Conservation (phyloP, 2,329 filamentous ascomycete genomes). For the Orbilia blumenaviensis region DNA sequence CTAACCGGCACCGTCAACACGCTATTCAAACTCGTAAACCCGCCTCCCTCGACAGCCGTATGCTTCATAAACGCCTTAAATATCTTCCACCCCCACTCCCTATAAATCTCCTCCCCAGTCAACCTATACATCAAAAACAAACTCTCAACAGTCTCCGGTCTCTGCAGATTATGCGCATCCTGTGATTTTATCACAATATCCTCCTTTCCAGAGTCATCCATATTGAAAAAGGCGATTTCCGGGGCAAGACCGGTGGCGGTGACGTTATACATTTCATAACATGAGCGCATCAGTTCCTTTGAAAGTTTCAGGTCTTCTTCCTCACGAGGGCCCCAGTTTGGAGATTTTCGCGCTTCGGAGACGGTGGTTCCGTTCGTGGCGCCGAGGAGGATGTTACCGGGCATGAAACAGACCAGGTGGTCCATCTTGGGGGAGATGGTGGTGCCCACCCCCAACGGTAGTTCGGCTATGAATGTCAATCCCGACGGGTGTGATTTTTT, state of each 20-base stretch:
- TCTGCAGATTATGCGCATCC: conserved; percentile 92
- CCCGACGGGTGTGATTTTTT: conserved; percentile 83
- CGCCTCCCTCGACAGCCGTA: conserved; percentile 76
- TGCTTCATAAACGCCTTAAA: conserved; percentile 90
- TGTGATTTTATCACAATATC: conserved; percentile 82
- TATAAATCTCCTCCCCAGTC: conserved; percentile 85
- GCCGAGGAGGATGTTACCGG: conserved; percentile 89
- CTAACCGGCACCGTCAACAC: conserved; percentile 76
- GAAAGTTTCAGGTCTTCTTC: conserved; percentile 89
- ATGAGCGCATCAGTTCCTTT: conserved; percentile 91
- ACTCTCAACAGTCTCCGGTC: conserved; percentile 95
- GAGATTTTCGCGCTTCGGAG: conserved; percentile 75
- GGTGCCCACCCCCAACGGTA: conserved; percentile 74
- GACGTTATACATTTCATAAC: conserved; percentile 95
- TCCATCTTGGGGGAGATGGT: conserved; percentile 90
- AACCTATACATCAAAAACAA: conserved; percentile 99
- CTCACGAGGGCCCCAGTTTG: conserved; percentile 78
- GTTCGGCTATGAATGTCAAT: conserved; percentile 89
- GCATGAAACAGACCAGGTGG: conserved; percentile 96
- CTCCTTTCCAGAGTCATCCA: conserved; percentile 68
- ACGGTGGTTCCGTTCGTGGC: conserved; percentile 82
- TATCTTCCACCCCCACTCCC: conserved; percentile 99
- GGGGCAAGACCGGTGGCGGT: conserved; percentile 91
- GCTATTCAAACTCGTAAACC: conserved; percentile 82
- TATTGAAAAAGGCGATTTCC: conserved; percentile 91